A percentile compares a stretch with the other conserved stretches of the same genome.
Conservation (phyloP, 768 basidiomycete genomes). For the Leccinum broughii region DNA sequence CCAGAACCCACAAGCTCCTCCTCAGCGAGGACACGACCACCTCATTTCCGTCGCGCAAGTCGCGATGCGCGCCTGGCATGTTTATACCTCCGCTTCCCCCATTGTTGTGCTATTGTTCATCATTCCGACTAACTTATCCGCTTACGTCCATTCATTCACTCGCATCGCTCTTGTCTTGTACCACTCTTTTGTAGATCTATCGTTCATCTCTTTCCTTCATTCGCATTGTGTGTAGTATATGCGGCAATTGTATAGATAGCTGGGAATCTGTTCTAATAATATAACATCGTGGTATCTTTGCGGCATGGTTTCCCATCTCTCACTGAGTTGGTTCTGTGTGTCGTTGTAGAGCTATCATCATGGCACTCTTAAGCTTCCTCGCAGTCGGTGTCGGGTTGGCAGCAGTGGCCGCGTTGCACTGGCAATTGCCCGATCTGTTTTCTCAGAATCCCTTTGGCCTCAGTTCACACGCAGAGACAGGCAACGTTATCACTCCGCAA, state of each 20-base stretch:
- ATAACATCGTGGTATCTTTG: neutral
- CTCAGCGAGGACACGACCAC: neutral
- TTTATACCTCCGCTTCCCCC: neutral
- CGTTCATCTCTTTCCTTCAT: neutral
- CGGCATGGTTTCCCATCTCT: conserved; percentile 1
- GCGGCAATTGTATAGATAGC: conserved; percentile 9
- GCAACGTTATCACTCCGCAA: conserved; percentile 16
- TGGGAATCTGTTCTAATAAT: neutral
- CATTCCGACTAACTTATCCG: conserved; percentile 21
- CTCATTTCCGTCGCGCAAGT: conserved; percentile 10
- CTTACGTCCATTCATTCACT: conserved; percentile 1
- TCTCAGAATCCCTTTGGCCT: neutral
- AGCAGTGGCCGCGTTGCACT: neutral
- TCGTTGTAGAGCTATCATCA: conserved; percentile 1
- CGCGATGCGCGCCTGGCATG: conserved; percentile 4
- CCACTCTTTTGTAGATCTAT: conserved; percentile 15
- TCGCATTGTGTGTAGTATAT: neutral
- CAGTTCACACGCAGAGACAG: neutral
- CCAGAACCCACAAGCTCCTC: conserved; percentile 10
- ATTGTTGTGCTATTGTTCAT: neutral
- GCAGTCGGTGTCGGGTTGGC: conserved; percentile 10
- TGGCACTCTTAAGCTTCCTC: conserved; percentile 6
- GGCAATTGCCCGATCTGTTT: conserved; percentile 5
- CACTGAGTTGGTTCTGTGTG: neutral
- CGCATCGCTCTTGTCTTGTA: conserved; percentile 11